These are phyloP conservation scores for Aschersonia sp. DNA, from an alignment of 2,329 filamentous ascomycete species.

Conservation along the genomic window DNA sequence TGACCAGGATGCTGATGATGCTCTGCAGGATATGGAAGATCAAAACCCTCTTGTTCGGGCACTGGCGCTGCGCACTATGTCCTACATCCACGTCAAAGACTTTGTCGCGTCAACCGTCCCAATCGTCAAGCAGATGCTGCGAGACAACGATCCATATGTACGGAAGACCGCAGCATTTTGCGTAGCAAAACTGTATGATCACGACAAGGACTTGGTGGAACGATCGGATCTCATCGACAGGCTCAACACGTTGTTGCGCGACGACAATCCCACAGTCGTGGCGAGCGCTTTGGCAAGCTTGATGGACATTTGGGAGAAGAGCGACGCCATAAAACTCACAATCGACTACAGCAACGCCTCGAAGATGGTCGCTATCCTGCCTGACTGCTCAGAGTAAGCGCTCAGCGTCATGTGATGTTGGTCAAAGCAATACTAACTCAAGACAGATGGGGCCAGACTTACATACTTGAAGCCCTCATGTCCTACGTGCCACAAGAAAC, in stretches of 20 bases:
- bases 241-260: constrained; percentile 76
- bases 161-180: constrained; percentile 94
- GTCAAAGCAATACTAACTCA: not conserved
- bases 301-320: constrained; percentile 98
- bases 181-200: constrained; percentile 95
- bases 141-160: constrained; percentile 85
- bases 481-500: constrained; percentile 91
- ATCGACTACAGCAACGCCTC: constrained; percentile 96
- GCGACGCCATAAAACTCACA: constrained; percentile 92
- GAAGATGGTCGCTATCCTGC: constrained; percentile 91
- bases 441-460: constrained; percentile 88
- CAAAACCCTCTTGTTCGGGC: constrained; percentile 84
- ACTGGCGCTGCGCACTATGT: constrained; percentile 84
- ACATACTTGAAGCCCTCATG: constrained; percentile 95
- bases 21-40: constrained; percentile 80
- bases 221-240: constrained; percentile 81
- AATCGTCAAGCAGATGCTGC: constrained; percentile 68
- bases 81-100: constrained; percentile 91
- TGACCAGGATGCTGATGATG: constrained; percentile 6
- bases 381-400: constrained; percentile 89
- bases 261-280: constrained; percentile 95
- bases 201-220: constrained; percentile 83
- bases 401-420: too few relatives aligned
- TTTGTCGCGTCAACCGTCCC: constrained; percentile 85
- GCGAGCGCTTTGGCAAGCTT: constrained; percentile 81